Evolutionary conservation across 2,329 filamentous ascomycete genomes (phyloP), one percentile per base, ranked within the genome.

Genomic region (Neoascochyta sp.): DNA sequence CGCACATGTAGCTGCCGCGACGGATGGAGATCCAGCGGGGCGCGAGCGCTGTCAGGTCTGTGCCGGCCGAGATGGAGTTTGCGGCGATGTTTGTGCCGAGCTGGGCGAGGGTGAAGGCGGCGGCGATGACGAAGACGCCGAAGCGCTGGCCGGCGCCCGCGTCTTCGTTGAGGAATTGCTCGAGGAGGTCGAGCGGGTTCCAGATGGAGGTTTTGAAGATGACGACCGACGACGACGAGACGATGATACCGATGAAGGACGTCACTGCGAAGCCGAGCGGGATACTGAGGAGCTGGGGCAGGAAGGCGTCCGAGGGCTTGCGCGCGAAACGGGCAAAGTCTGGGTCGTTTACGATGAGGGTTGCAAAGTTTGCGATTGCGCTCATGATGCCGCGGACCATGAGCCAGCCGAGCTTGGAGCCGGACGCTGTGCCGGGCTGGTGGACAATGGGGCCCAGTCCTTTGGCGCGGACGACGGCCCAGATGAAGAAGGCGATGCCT

Each of bases 291-390:
- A 94, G 69, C 63, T 95, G 88, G 0, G 87, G 81, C 78, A 83
- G 86, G 5, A 93, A 54, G 0, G 86, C 85, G 54, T 92, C 84
- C 11, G 67, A 73, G 1, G 86, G 86, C 55, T 81, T 86, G 12
- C 68, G 67, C 3, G 87, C 84, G 52, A 95, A 95, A 59, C 89
- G 82, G 12, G 85, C 72, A 60, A 94, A 95, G 54, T 94, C 87
- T 0, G 84, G 84, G 45, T 86, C 81, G 59, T 93, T 76, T 43
- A 74, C 69, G 46, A 95, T 92, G 18, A 95, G 73, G 0, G 88
- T 87, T 1, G 87, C 85, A 54, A 95, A 95, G 66, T 95, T 95
- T 50, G 86, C 84, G 43, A 95, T 88, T 4, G 85, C 81, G 14
- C 76, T 81, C 87, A 95, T 94, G 64, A 94, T 81, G 20, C 86